Evolutionary conservation across 148 eudicot genomes (phyloP).

Genomic region (Spergularia marina): DNA sequence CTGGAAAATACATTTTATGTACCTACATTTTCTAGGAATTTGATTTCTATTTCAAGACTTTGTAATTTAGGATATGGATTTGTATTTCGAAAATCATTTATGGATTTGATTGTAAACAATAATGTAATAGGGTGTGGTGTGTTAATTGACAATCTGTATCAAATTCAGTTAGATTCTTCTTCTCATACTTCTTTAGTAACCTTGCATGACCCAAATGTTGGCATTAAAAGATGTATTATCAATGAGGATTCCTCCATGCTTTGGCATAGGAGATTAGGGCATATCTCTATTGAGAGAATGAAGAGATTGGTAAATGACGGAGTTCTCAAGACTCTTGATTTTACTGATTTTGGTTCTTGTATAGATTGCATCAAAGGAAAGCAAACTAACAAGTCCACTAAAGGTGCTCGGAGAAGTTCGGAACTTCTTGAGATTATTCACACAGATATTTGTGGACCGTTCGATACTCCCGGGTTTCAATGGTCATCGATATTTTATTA

Average conservation of each 20-base stretch:
- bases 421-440: too few species aligned
- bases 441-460: neutral
- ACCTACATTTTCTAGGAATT: neutral
- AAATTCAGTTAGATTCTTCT: neutral
- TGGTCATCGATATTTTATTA: constrained; percentile 11
- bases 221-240: too few species aligned
- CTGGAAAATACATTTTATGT: neutral
- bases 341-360: too few species aligned
- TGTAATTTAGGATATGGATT: neutral
- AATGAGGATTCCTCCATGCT: too few species aligned
- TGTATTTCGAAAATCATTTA: neutral
- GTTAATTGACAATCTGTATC: neutral
- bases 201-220: too few species aligned
- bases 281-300: too few species aligned
- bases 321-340: too few species aligned
- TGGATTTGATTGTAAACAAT: neutral
- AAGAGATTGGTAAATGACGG: too few species aligned
- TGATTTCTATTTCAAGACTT: neutral
- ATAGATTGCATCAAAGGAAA: too few species aligned
- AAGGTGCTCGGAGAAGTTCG: too few species aligned
- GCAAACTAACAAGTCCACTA: too few species aligned
- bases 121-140: neutral
- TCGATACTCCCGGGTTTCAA: neutral
- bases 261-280: too few species aligned
- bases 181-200: neutral